A percentile compares a stretch with the other conserved stretches of the same genome.
Evolutionary conservation across 805 yeast species (phyloP).

Genomic region (Candida chauliodis): DNA sequence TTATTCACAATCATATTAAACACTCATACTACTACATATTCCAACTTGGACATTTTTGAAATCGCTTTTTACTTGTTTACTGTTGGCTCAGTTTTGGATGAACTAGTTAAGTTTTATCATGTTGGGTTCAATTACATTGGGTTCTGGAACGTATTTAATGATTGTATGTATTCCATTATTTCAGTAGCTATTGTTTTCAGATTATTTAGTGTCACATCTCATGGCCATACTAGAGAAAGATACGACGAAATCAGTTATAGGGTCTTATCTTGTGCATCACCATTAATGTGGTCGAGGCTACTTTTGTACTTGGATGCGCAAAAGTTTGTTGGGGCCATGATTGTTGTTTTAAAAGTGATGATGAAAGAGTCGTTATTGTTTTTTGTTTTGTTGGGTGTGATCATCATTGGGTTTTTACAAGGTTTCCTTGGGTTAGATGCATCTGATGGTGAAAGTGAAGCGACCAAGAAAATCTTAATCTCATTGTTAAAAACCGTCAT

Average conservation of each 20-base stretch:
- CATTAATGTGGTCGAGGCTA: slow-evolving; percentile 81
- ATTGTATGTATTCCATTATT: slow-evolving; percentile 57
- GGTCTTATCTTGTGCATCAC: slow-evolving; percentile 74
- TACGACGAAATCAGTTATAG: slow-evolving; percentile 64
- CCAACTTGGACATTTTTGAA: slow-evolving; percentile 45
- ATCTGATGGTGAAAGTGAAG: slow-evolving; percentile 80
- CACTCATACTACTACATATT: slow-evolving; percentile 41
- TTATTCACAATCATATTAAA: slow-evolving; percentile 66
- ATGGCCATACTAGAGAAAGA: slow-evolving; percentile 18
- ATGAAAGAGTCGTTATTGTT: slow-evolving; percentile 84
- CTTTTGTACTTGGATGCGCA: slow-evolving; percentile 74
- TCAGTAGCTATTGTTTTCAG: slow-evolving; percentile 54
- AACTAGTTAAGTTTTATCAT: slow-evolving; percentile 65
- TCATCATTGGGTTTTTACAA: slow-evolving; percentile 78
- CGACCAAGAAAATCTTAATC: slow-evolving; percentile 59
- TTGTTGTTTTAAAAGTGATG: slow-evolving; percentile 80
- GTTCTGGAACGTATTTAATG: slow-evolving; percentile 79
- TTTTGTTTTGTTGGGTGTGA: slow-evolving; percentile 66
- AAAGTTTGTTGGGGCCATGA: slow-evolving; percentile 82
- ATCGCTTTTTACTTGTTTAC: slow-evolving; percentile 61
- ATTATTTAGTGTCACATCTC: slow-evolving; percentile 31
- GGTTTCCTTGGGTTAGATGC: slow-evolving; percentile 85
- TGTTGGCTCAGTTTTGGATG: slow-evolving; percentile 64
- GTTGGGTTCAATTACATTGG: slow-evolving; percentile 71
- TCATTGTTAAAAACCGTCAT: slow-evolving; percentile 69